These are phyloP conservation scores for Pleoardoris graminearum DNA, from an alignment of 2,329 filamentous ascomycete genomes.

Conservation along the genomic window DNA sequence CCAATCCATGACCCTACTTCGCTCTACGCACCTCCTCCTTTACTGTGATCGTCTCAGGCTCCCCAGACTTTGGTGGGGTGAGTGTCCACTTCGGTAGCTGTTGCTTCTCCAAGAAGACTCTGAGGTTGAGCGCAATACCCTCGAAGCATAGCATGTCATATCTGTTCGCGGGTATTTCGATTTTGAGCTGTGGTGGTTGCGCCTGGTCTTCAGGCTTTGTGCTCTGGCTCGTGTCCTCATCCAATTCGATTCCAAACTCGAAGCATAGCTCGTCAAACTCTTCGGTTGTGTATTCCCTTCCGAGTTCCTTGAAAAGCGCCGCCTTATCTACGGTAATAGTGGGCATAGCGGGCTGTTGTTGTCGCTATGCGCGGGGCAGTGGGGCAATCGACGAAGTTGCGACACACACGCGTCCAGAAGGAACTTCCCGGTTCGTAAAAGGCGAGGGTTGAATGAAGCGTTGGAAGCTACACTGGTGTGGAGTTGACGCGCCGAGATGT, in stretches of 20 bases:
- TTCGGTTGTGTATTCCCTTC: slow-evolving; percentile 86
- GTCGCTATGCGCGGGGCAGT: slow-evolving; percentile 16
- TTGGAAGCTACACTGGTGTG: background rate
- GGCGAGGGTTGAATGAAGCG: background rate
- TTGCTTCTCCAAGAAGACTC: slow-evolving; percentile 83
- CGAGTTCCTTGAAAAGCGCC: slow-evolving; percentile 89
- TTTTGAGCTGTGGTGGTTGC: slow-evolving; percentile 91
- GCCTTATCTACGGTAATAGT: slow-evolving; percentile 97
- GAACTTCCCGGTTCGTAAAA: background rate
- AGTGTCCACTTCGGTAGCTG: slow-evolving; percentile 79
- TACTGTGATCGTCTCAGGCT: slow-evolving; percentile 81
- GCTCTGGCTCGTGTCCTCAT: slow-evolving; percentile 68
- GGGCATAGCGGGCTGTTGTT: slow-evolving; percentile 68
- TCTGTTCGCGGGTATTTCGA: slow-evolving; percentile 95
- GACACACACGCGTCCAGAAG: background rate
- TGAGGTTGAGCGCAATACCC: slow-evolving; percentile 92
- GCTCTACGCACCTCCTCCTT: slow-evolving; percentile 58
- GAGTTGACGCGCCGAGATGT: background rate
- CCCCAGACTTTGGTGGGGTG: slow-evolving; percentile 69
- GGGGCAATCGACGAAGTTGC: slow-evolving; percentile 28
- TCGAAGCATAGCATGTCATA: slow-evolving; percentile 97
- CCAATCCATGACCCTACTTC: background rate
- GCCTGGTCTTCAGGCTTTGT: slow-evolving; percentile 54
- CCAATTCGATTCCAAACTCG: slow-evolving; percentile 96
- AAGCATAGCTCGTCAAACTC: slow-evolving; percentile 98